Percentiles rank a stretch among this genome's conserved stretches.
These are phyloP conservation scores for Dendrostoma leiphaemia DNA, from an alignment of 2,329 filamentous ascomycete genomes.

Conservation along the genomic window DNA sequence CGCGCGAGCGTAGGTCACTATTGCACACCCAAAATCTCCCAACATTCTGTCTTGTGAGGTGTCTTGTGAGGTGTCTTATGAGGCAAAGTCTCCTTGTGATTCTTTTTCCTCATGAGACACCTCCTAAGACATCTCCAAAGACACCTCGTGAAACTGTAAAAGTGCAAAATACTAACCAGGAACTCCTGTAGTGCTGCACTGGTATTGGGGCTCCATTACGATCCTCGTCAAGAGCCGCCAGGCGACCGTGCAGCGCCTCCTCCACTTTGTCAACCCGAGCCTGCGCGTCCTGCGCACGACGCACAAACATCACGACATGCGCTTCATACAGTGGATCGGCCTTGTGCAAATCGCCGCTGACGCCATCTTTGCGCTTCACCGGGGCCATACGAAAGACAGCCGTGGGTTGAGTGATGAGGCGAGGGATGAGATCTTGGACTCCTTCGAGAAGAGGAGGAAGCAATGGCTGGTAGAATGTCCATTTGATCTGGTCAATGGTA, in stretches of 20 bases:
- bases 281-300: slow-evolving; percentile 10
- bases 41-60: no score
- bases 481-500: slow-evolving; percentile 15
- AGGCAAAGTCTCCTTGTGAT: no score
- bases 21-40: no score
- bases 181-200: no score
- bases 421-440: slow-evolving; percentile 7
- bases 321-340: slow-evolving; percentile 7
- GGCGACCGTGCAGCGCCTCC: not conserved
- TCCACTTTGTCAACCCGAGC: not conserved
- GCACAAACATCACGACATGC: slow-evolving; percentile 5
- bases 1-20: no score
- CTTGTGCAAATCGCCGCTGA: slow-evolving; percentile 7
- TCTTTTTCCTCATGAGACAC: no score
- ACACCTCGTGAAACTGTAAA: no score
- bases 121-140: no score
- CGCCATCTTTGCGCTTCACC: not conserved
- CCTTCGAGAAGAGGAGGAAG: slow-evolving; percentile 6
- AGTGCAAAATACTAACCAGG: no score
- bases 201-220: slow-evolving; percentile 13
- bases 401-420: slow-evolving; percentile 8
- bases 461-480: slow-evolving; percentile 17
- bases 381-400: not conserved
- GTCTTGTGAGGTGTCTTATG: no score
- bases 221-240: slow-evolving; percentile 7